phyloP scores from a whole-genome alignment of 345 rosid genomes.

The Eucalyptus polyanthemos region DNA sequence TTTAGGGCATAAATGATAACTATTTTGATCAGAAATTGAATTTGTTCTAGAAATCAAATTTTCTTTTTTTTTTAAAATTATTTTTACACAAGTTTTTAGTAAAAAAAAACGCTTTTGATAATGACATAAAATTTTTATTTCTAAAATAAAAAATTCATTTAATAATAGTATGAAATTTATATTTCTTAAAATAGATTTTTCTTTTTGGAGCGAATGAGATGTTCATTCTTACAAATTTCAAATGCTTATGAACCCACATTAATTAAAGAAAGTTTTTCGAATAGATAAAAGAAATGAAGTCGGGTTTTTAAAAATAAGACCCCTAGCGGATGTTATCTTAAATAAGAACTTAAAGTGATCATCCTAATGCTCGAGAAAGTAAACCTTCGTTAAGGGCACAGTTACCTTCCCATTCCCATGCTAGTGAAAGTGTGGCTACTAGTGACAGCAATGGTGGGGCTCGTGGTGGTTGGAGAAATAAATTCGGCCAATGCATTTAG shows the following conservation, averaged over 20 bases:
- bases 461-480: slow-evolving; percentile 34
- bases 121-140: rapidly evolving
- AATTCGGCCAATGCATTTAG: slow-evolving; percentile 63
- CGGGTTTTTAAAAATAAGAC: background rate
- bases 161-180: too few species aligned
- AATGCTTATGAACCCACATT: too few species aligned
- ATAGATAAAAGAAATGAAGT: too few species aligned
- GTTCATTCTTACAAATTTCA: too few species aligned
- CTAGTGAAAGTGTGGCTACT: slow-evolving; percentile 35
- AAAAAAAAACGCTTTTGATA: rapidly evolving
- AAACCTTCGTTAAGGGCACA: slow-evolving; percentile 38
- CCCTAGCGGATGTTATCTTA: rapidly evolving
- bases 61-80: too few species aligned
- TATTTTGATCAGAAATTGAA: rapidly evolving
- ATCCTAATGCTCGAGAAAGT: slow-evolving; percentile 1
- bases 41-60: rapidly evolving
- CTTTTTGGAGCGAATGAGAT: too few species aligned
- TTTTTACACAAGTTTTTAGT: rapidly evolving
- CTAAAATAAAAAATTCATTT: rapidly evolving
- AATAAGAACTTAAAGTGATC: too few species aligned
- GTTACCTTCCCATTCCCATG: too few species aligned
- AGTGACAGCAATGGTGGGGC: slow-evolving; percentile 11
- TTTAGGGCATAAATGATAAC: rapidly evolving
- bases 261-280: too few species aligned
- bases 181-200: too few species aligned